These are phyloP conservation scores for Pseudomassariella vexata DNA, from an alignment of 2,329 filamentous ascomycete genomes.

Conservation along the genomic window DNA sequence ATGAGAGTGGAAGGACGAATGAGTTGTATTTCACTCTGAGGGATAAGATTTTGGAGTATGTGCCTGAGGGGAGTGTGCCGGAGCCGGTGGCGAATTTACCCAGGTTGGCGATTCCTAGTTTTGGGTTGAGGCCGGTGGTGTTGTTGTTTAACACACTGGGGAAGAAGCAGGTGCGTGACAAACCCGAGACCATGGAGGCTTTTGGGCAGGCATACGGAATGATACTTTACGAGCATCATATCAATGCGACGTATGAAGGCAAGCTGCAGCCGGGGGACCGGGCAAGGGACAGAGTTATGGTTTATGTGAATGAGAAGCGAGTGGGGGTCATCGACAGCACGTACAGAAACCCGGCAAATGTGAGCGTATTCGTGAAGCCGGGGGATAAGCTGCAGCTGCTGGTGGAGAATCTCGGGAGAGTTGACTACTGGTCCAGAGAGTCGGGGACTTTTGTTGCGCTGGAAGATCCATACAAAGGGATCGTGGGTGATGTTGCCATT, in stretches of 20 bases:
- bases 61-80: constrained; percentile 29
- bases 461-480: constrained; percentile 39
- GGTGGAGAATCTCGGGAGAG: constrained; percentile 45
- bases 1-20: constrained; percentile 41
- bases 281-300: constrained; percentile 33
- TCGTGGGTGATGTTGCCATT: constrained; percentile 36
- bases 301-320: constrained; percentile 37
- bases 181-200: constrained; percentile 38
- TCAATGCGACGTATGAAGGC: constrained; percentile 21
- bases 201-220: constrained; percentile 38
- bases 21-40: constrained; percentile 35
- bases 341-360: constrained; percentile 30
- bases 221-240: constrained; percentile 34
- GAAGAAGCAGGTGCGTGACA: constrained; percentile 13
- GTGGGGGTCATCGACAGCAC: constrained; percentile 40
- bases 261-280: constrained; percentile 33
- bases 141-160: constrained; percentile 31
- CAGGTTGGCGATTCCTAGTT: constrained; percentile 25
- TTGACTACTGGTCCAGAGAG: constrained; percentile 35
- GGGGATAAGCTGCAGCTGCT: constrained; percentile 37
- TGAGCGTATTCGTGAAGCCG: constrained; percentile 28
- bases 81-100: constrained; percentile 26
- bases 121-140: constrained; percentile 29
- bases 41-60: constrained; percentile 30
- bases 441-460: constrained; percentile 24